Percentiles rank a stretch among this genome's conserved stretches.
Evolutionary conservation across 148 eudicot genomes (phyloP).

Genomic region (Agrostemma githago): DNA sequence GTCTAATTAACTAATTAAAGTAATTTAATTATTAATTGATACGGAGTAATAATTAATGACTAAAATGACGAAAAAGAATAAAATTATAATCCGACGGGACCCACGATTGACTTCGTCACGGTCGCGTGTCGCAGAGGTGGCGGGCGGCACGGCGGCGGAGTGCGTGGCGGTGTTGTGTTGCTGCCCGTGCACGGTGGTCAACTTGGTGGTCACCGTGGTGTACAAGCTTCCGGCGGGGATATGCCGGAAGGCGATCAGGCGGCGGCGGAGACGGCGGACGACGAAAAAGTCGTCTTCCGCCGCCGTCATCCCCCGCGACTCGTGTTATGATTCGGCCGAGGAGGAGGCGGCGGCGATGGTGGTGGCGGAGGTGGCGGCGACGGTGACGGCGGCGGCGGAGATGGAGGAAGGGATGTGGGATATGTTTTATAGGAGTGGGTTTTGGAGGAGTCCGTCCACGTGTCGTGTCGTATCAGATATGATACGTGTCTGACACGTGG

Average conservation of each 20-base stretch:
- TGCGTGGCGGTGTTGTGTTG: constrained; percentile 80
- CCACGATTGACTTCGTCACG: background rate
- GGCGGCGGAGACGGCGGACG: constrained; percentile 30
- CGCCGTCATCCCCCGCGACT: background rate
- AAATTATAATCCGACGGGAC: constrained; percentile 20
- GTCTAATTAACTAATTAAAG: background rate
- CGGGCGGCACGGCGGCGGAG: constrained; percentile 69
- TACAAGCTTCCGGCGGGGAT: constrained; percentile 63
- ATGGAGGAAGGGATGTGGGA: constrained; percentile 74
- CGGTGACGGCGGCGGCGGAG: constrained; percentile 28
- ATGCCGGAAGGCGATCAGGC: constrained; percentile 43
- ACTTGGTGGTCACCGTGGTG: constrained; percentile 41
- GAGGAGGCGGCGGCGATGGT: constrained; percentile 14
- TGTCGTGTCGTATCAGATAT: too few species aligned
- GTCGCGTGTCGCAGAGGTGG: constrained; percentile 47
- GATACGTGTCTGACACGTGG: too few species aligned
- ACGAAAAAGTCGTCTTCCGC: constrained; percentile 19
- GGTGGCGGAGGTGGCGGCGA: constrained; percentile 1
- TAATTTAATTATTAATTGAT: too few species aligned
- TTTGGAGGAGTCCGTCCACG: constrained; percentile 85
- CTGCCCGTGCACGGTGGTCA: constrained; percentile 48
- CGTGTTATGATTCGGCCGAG: background rate
- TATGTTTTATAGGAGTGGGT: constrained; percentile 49
- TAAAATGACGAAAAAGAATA: constrained; percentile 5
- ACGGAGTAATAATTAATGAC: background rate